Evolutionary conservation across 2,329 filamentous ascomycete genomes (phyloP).

Genomic region (Pseudocercospora macadamiae): DNA sequence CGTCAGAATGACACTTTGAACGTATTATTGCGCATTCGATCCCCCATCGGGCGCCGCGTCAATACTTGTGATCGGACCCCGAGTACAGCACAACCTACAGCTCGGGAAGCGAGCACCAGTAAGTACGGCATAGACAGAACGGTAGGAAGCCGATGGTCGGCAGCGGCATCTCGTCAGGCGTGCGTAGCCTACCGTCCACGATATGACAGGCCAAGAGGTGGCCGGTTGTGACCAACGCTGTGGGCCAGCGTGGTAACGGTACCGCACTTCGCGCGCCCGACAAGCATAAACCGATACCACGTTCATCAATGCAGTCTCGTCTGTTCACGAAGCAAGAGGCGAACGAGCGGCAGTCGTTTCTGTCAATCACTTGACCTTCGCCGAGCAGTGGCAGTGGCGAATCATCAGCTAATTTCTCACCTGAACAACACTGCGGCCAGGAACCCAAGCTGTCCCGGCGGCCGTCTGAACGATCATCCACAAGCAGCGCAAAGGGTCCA

Average conservation of each 20-base stretch:
- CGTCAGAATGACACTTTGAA: neutral
- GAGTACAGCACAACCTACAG: too few species aligned
- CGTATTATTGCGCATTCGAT: neutral
- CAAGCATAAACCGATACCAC: conserved; percentile 18
- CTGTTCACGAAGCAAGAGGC: too few species aligned
- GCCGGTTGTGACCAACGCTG: conserved; percentile 19
- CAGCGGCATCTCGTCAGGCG: neutral
- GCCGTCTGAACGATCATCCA: conserved; percentile 4
- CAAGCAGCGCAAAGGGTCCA: conserved; percentile 9
- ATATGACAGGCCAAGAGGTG: conserved; percentile 15
- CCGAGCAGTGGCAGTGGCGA: neutral
- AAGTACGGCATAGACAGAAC: neutral
- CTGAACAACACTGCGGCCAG: neutral
- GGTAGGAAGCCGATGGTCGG: neutral
- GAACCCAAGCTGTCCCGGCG: neutral
- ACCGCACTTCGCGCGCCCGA: conserved; percentile 15
- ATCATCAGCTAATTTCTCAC: conserved; percentile 5
- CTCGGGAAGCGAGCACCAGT: too few species aligned
- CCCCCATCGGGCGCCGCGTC: too few species aligned
- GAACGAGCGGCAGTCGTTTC: neutral
- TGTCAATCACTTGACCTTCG: conserved; percentile 1
- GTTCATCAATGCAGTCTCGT: conserved; percentile 14
- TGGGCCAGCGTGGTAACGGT: conserved; percentile 27
- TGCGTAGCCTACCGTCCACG: too few species aligned
- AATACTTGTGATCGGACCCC: too few species aligned